Conservation (phyloP, 2,329 filamentous ascomycete genomes). For the Plenodomus lindquistii region DNA sequence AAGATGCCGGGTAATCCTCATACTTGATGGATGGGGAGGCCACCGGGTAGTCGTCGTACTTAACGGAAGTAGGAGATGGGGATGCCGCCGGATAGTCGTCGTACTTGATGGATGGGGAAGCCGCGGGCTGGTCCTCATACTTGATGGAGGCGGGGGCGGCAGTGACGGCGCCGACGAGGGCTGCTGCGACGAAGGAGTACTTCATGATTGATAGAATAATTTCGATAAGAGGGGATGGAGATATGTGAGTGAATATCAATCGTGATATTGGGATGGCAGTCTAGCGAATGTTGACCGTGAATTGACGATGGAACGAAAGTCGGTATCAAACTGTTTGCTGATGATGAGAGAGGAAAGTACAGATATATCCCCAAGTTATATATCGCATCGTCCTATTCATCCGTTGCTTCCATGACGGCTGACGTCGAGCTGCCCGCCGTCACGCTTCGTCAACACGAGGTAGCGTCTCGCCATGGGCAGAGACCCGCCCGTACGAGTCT, state of each 20-base stretch:
- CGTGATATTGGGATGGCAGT: slow-evolving; percentile 25
- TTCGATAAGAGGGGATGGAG: slow-evolving; percentile 3
- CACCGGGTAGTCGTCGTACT: neutral
- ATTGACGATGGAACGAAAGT: slow-evolving; percentile 28
- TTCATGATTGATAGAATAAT: slow-evolving; percentile 31
- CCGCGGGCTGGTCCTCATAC: neutral
- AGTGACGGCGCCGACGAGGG: slow-evolving; percentile 30
- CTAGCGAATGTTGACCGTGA: slow-evolving; percentile 34
- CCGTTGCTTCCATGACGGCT: slow-evolving; percentile 24
- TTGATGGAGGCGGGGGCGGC: slow-evolving; percentile 19
- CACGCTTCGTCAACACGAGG: slow-evolving; percentile 30
- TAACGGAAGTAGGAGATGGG: neutral
- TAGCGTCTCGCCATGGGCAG: slow-evolving; percentile 23
- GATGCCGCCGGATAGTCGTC: neutral
- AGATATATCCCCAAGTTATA: slow-evolving; percentile 21
- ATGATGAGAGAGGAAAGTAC: slow-evolving; percentile 18
- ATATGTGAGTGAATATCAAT: slow-evolving; percentile 23
- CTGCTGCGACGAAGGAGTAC: slow-evolving; percentile 31
- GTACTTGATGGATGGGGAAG: neutral
- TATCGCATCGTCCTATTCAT: slow-evolving; percentile 13
- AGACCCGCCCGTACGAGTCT: slow-evolving; percentile 20
- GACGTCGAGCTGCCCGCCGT: slow-evolving; percentile 25
- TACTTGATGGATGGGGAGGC: slow-evolving; percentile 21
- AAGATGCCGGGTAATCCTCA: slow-evolving; percentile 20
- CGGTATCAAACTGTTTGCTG: slow-evolving; percentile 21